phyloP scores from a whole-genome alignment of 1,284 basidiomycete species.

The Ceratobasidium papillatum region DNA sequence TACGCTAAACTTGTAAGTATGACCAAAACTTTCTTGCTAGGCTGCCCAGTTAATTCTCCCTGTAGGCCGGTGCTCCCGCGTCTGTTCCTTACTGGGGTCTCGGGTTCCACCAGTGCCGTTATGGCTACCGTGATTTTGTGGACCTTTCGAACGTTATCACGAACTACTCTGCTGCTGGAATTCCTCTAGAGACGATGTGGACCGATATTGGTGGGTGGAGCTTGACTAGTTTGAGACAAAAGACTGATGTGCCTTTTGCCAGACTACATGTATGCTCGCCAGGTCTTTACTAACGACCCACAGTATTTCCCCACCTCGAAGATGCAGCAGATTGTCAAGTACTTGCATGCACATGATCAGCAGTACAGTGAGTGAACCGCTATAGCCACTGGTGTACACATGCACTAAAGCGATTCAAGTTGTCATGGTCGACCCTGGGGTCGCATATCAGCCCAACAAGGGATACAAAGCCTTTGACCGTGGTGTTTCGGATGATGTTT shows the following conservation, averaged over 20 bases:
- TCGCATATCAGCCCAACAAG: constrained; percentile 62
- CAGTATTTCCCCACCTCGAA: constrained; percentile 69
- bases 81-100: constrained; percentile 76
- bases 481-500: constrained; percentile 66
- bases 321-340: constrained; percentile 70
- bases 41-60: neutral
- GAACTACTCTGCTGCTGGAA: constrained; percentile 66
- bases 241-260: neutral
- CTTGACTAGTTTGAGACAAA: neutral
- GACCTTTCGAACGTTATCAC: constrained; percentile 68
- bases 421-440: constrained; percentile 79
- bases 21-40: neutral
- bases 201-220: constrained; percentile 68
- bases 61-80: constrained; percentile 61
- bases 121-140: constrained; percentile 69
- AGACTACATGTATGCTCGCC: constrained; percentile 78
- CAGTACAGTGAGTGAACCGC: constrained; percentile 59
- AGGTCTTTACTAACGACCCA: constrained; percentile 73
- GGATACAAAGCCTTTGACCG: constrained; percentile 66
- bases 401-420: constrained; percentile 55
- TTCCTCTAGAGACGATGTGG: constrained; percentile 72
- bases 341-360: constrained; percentile 67
- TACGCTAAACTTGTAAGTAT: constrained; percentile 65
- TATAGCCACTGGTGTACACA: too few species aligned
- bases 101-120: constrained; percentile 76